Conservation (phyloP, 1,284 basidiomycete genomes). For the Rhodotorula glutinis region DNA sequence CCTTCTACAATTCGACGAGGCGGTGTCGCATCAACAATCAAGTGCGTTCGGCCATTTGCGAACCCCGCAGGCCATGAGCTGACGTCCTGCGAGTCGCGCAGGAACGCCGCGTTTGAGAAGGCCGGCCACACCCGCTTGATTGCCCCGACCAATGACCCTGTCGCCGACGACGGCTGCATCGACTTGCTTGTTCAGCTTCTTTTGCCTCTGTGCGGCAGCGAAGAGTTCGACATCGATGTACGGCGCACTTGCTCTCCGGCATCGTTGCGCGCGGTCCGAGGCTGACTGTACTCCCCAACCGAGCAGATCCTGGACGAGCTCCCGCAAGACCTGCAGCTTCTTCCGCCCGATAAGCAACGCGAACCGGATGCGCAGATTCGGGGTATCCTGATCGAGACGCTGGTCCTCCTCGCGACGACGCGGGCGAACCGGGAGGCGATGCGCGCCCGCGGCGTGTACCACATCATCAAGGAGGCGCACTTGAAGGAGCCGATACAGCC, state of each 20-base stretch:
- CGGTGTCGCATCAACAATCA: slow-evolving; percentile 78
- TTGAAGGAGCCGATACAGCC: slow-evolving; percentile 74
- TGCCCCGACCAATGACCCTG: slow-evolving; percentile 54
- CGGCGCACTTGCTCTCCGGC: slow-evolving; percentile 32
- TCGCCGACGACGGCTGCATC: slow-evolving; percentile 50
- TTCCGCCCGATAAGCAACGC: slow-evolving; percentile 76
- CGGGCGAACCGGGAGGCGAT: slow-evolving; percentile 80
- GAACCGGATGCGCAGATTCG: slow-evolving; percentile 78
- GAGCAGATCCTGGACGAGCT: slow-evolving; percentile 81
- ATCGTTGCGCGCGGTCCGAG: neutral
- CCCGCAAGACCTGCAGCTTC: slow-evolving; percentile 79
- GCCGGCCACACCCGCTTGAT: slow-evolving; percentile 67
- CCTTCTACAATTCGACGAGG: slow-evolving; percentile 76
- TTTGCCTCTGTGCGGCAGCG: slow-evolving; percentile 79
- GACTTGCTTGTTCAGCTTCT: slow-evolving; percentile 78
- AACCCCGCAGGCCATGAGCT: neutral
- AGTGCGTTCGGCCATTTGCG: slow-evolving; percentile 55
- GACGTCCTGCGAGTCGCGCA: slow-evolving; percentile 44
- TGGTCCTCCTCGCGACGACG: slow-evolving; percentile 84
- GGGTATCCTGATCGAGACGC: slow-evolving; percentile 79
- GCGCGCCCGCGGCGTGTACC: slow-evolving; percentile 78
- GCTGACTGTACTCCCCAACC: neutral
- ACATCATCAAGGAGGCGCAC: slow-evolving; percentile 77
- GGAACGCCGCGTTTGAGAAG: slow-evolving; percentile 72
- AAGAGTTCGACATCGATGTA: slow-evolving; percentile 87